A percentile compares a stretch with the other conserved stretches of the same genome.
phyloP scores from a whole-genome alignment of 2,329 filamentous ascomycete genomes.

The Graphiopsis chlorocephala region DNA sequence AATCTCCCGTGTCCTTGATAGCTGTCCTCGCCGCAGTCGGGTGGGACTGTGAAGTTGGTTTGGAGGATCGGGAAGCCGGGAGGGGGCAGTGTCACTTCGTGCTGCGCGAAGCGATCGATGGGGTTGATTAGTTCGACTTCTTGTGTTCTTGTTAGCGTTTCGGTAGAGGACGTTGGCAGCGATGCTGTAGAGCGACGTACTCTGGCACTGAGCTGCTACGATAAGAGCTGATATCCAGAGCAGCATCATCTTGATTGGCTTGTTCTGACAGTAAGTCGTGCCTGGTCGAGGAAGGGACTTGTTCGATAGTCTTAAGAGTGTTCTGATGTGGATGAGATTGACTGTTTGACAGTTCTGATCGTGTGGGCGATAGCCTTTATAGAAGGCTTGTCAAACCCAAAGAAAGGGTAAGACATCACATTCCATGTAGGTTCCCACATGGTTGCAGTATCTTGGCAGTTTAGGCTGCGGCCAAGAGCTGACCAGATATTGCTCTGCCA shows the following conservation, averaged over 20 bases:
- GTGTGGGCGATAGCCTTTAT: not conserved
- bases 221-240: not conserved
- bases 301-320: not conserved
- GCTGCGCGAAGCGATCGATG: not conserved
- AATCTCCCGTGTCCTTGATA: not conserved
- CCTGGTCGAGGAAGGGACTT: not conserved
- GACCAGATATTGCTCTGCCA: not conserved
- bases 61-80: slow-evolving; percentile 2
- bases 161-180: not conserved
- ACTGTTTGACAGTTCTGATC: no score
- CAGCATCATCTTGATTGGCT: not conserved
- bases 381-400: not conserved
- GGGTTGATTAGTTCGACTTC: slow-evolving; percentile 1
- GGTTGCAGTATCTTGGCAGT: not conserved
- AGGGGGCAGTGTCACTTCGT: not conserved
- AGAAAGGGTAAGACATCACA: not conserved
- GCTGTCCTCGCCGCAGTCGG: not conserved
- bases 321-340: not conserved
- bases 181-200: not conserved
- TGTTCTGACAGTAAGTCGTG: not conserved
- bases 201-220: not conserved
- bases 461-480: not conserved
- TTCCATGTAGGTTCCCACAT: not conserved
- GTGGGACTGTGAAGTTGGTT: not conserved
- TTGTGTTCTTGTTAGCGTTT: not conserved